Evolutionary conservation across 208 protist genomes (phyloP), one percentile per base, ranked within the genome.

Genomic region (Crithidia thermophila): DNA sequence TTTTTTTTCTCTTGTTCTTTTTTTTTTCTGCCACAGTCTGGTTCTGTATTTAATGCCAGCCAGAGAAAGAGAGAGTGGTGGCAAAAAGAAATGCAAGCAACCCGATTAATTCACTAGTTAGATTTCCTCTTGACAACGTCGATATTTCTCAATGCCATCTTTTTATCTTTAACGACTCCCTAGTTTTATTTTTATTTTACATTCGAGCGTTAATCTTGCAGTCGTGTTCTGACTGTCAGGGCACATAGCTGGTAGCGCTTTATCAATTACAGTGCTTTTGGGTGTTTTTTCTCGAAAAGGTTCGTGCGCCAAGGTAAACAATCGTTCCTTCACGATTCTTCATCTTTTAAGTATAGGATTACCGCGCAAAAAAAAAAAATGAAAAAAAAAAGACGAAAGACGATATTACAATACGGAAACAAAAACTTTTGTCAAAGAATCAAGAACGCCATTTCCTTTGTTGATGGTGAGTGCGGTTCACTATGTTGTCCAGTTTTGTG

Each of bases 211-310:
- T 56, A 51, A 11, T 36, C 62, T 66, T 28, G 47, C 58, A 34
- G 49, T 68, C 40, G 47, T 61, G 59, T 55, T 64, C 31, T 46
- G 23, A 53, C 57, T 63, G 57, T 33, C 42, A 63, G 57, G 43
- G 8, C 43, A 52, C 42, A 52, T 39, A 50, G 57, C 43, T 50
- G 37, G 27, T 63, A 63, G 57, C 27, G 57, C 42, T 61, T 33
- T 49, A 49, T 25, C 25, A 61, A 25, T 37, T 61, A 61, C 40
- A 61, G 40, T 61, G 40, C 55, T 63, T 63, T 63, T 30, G 34
- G 57, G 27, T n/a, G 57, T 50, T 23, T 63, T 49, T 23, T 40
- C 37, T 50, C n/a, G 42, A 39, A 30, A 63, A 63, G 57, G 57
- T 28, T 37, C 51, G 37, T 45, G 16, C 7, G 18, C 28, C 57